Conservation (phyloP, 1,139 yeast species). For the Lodderomyces orthopsilosis region DNA sequence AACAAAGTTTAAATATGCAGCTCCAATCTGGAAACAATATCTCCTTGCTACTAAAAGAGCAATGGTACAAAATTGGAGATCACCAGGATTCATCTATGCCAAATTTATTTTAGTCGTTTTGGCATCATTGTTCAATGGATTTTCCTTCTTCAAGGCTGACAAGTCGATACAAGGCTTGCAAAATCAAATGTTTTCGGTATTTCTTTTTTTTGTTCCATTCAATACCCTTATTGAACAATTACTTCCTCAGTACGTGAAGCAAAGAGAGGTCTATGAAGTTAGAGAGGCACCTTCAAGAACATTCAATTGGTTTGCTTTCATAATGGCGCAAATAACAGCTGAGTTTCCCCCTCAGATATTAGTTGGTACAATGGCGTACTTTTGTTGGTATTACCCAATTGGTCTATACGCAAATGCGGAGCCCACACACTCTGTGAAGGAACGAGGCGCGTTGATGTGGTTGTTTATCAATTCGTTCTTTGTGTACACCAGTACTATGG, state of each 20-base stretch:
- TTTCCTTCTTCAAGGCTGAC: conserved; percentile 38
- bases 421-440: conserved; percentile 21
- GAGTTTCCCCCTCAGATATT: conserved; percentile 79
- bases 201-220: conserved; percentile 51
- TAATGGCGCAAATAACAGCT: conserved; percentile 62
- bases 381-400: conserved; percentile 81
- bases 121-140: conserved; percentile 49
- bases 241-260: conserved; percentile 30
- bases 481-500: conserved; percentile 36
- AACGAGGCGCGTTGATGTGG: conserved; percentile 46
- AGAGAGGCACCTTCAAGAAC: conserved; percentile 35
- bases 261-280: conserved; percentile 36
- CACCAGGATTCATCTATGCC: conserved; percentile 39
- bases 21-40: conserved; percentile 27
- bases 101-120: conserved; percentile 35
- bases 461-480: conserved; percentile 39
- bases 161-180: conserved; percentile 40
- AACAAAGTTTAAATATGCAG: conserved; percentile 23
- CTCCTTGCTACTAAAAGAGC: conserved; percentile 24
- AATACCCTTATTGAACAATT: conserved; percentile 54
- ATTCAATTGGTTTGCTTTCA: conserved; percentile 30
- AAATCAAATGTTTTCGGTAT: conserved; percentile 51
- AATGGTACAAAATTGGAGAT: conserved; percentile 43
- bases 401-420: conserved; percentile 63
- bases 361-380: conserved; percentile 63